Base-by-base conservation (phyloP, 148 eudicot genomes). In the Rhododendron henanense region DNA sequence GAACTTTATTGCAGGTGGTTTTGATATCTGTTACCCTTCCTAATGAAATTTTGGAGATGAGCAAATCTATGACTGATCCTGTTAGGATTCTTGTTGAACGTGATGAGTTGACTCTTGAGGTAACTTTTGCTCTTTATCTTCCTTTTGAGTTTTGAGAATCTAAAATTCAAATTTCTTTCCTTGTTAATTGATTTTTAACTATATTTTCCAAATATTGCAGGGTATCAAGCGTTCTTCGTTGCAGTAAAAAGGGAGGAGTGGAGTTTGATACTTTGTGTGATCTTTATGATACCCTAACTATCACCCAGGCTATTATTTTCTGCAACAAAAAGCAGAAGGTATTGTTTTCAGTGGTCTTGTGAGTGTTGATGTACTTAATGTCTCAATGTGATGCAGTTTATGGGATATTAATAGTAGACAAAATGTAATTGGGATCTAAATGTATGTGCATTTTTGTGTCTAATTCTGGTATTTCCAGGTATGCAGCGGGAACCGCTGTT, bases 21-120 rank as follows among this genome's bases (percentile, higher is more conserved):
- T 87, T 96, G 91, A 95, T 96, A 55, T 96, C 99, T 86, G 98
- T 98, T 50, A 96, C 99, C 5, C 98, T 96, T 84, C 99, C 99
- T 57, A 96, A 96, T 93, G 99, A 96, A 88, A 96, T 96, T 90
- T 75, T 96, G 90, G 99, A 96, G 95, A 96, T 97, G 85, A 93
- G 92, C 93, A 96, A 96, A 87, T 96, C 95, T 87, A 96, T 96
- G 99, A 93, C 96, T 23, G 99, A 96, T 88, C 99, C 98, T 79
- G 94, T 96, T 81, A 89, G 98, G 57, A 96, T 96, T 88, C 98
- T 95, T 81, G 99, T 95, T 67, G 95, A 96, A 88, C 96, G 97
- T 95, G 99, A 96, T 94, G 99, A 96, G 80, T 91, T 96, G 96
- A 96, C 99, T 84, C 93, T 96, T 39, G 98, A 96, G 96, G 98